phyloP scores from a whole-genome alignment of 495 filamentous ascomycete species.

The Letharia columbiana region DNA sequence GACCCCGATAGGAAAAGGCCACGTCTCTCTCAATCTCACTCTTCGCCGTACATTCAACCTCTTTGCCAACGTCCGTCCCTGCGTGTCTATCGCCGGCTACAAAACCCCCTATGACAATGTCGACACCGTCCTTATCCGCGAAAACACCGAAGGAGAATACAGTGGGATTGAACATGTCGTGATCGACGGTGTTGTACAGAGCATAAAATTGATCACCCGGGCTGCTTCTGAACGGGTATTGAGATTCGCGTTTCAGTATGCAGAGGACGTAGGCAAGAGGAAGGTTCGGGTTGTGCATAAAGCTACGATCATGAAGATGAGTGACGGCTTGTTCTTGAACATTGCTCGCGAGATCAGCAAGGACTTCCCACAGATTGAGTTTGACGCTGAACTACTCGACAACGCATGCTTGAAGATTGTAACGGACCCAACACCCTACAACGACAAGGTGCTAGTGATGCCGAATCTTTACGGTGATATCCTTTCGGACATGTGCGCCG shows the following conservation, averaged over 20 bases:
- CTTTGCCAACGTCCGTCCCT: conserved; percentile 96
- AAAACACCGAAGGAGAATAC: conserved; percentile 99
- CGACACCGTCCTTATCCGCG: conserved; percentile 94
- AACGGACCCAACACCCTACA: conserved; percentile 88
- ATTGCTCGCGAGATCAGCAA: conserved; percentile 75
- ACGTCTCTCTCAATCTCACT: conserved; percentile 97
- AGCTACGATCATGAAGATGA: conserved; percentile 99
- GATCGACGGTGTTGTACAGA: conserved; percentile 95
- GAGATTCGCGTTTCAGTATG: conserved; percentile 95
- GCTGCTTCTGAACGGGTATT: conserved; percentile 91
- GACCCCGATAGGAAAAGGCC: conserved; percentile 97
- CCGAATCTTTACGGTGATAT: conserved; percentile 99
- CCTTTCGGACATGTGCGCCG: conserved; percentile 98
- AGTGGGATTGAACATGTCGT: conserved; percentile 98
- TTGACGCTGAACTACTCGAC: conserved; percentile 94
- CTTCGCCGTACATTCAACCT: conserved; percentile 98
- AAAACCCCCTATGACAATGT: conserved; percentile 98
- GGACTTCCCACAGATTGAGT: conserved; percentile 89
- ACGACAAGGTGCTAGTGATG: conserved; percentile 99
- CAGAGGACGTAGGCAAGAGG: conserved; percentile 77
- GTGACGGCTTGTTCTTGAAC: conserved; percentile 91
- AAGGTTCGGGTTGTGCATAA: conserved; percentile 98
- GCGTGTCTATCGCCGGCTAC: conserved; percentile 90
- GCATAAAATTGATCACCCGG: conserved; percentile 96
- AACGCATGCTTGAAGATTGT: conserved; percentile 98